phyloP scores from a whole-genome alignment of 2,329 filamentous ascomycete species.

The Coniochaeta ligniaria region DNA sequence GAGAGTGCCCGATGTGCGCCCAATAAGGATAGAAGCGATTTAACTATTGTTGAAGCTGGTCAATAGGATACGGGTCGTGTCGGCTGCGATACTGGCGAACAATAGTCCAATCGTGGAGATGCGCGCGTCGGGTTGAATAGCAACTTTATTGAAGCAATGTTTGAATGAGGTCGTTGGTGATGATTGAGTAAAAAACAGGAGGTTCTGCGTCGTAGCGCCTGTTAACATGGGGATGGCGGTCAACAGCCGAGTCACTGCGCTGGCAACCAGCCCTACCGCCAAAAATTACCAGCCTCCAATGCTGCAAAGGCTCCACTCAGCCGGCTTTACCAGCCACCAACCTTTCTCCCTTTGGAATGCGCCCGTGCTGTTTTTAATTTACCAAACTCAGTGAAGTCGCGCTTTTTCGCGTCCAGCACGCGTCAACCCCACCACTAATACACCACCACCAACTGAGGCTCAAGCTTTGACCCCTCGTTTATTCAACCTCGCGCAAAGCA shows the following conservation, averaged over 20 bases:
- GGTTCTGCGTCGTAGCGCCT: background rate
- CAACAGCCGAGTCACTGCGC: background rate
- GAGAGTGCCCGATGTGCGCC: background rate
- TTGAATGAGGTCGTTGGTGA: background rate
- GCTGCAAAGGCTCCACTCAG: background rate
- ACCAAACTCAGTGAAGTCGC: background rate
- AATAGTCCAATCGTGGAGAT: background rate
- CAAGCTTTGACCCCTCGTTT: background rate
- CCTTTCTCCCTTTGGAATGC: background rate
- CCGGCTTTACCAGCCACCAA: background rate
- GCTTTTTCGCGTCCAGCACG: background rate
- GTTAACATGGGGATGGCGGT: background rate
- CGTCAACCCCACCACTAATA: background rate
- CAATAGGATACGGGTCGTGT: background rate
- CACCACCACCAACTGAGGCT: background rate
- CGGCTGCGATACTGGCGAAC: background rate
- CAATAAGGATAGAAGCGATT: background rate
- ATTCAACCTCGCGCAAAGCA: background rate
- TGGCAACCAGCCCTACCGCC: background rate
- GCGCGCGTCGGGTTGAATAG: background rate
- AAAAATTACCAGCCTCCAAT: background rate
- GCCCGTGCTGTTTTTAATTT: background rate
- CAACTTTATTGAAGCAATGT: too few relatives aligned
- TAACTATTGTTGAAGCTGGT: background rate
- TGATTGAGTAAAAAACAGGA: background rate